phyloP scores from a whole-genome alignment of 768 basidiomycete genomes.

The Termitomyces sp. region DNA sequence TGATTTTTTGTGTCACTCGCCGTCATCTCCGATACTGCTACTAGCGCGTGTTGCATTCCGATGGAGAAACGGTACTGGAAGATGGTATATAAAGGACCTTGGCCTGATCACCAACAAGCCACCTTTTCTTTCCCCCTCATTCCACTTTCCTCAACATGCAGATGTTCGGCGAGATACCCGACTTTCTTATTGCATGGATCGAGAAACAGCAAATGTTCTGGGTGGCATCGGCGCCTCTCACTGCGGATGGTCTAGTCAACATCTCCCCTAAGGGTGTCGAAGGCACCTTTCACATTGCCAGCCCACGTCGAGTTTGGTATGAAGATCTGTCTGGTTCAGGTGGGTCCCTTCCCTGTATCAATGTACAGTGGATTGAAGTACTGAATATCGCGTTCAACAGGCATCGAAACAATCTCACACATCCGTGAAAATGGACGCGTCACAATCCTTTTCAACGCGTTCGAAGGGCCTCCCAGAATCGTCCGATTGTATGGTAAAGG shows the following conservation, averaged over 20 bases:
- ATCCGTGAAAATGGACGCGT: constrained; percentile 61
- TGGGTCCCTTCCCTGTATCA: constrained; percentile 24
- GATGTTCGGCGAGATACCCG: constrained; percentile 55
- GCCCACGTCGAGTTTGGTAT: constrained; percentile 62
- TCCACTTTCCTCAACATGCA: constrained; percentile 40
- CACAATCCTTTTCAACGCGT: constrained; percentile 60
- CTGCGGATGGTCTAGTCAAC: constrained; percentile 57
- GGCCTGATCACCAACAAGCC: not conserved
- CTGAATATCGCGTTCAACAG: constrained; percentile 14
- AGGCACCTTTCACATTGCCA: constrained; percentile 61
- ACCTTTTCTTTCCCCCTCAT: not conserved
- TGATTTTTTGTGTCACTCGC: constrained; percentile 1
- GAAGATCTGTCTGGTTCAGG: constrained; percentile 72
- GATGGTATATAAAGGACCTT: constrained; percentile 14
- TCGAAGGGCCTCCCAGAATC: constrained; percentile 58
- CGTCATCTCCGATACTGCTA: constrained; percentile 13
- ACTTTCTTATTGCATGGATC: constrained; percentile 54
- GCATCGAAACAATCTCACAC: constrained; percentile 43
- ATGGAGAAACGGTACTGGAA: constrained; percentile 18
- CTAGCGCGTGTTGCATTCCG: constrained; percentile 14
- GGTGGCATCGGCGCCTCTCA: constrained; percentile 66
- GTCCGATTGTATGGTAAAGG: constrained; percentile 59
- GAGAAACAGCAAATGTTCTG: constrained; percentile 64
- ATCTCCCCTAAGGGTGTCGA: constrained; percentile 63
- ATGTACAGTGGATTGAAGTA: not conserved